Base-by-base conservation (phyloP, 208 protist genomes). In the Trypanosomatidae sp. region DNA sequence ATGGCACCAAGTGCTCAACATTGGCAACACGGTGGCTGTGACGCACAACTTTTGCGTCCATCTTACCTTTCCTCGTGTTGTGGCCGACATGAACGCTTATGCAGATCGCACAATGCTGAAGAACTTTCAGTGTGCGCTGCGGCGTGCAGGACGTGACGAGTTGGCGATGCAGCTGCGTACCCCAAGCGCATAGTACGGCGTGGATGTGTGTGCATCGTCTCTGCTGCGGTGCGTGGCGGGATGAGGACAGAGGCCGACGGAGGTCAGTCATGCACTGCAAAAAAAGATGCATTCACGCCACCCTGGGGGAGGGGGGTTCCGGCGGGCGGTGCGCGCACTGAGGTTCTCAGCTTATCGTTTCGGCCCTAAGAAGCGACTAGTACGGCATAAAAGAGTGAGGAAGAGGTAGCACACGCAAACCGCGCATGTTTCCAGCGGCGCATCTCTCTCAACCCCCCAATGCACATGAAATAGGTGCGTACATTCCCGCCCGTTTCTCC, bases 1-100 rank as follows among this genome's bases (percentile, higher is more conserved):
- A 81, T 88, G 84, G 81, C 84, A 86, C 49, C 77, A 83, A 69
- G 81, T 86, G 19, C 69, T 84, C 52, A 88, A 88, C 71, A 74
- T 81, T 41, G 80, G 76, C 44, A 62, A 72, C 3, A 86, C 84
- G 49, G 59, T 80, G n/a, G 84, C 77, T 17, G 77, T 88, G 7
- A 86, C 84, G 49, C 81, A 86, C 56, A 86, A 88, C 47, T 60
- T 86, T 52, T 85, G 76, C 69, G 79, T 71, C 2, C 36, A 25
- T 36, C 9, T 72, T 8, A 85, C 81, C 7, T 85, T 88, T 46
- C 74, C 80, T 52, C 73, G 83, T 28, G 79, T 85, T 22, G 76
- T 56, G 62, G 59, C 55, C 3, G 76, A 85, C 17, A 78, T 82
- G 72, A 81, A 81, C 10, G 56, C 53, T 25, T 49, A 81, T 56